Evolutionary conservation across 768 basidiomycete species (phyloP), one percentile per base, ranked within the genome.

Genomic region (Erythrobasidium yunnanense): DNA sequence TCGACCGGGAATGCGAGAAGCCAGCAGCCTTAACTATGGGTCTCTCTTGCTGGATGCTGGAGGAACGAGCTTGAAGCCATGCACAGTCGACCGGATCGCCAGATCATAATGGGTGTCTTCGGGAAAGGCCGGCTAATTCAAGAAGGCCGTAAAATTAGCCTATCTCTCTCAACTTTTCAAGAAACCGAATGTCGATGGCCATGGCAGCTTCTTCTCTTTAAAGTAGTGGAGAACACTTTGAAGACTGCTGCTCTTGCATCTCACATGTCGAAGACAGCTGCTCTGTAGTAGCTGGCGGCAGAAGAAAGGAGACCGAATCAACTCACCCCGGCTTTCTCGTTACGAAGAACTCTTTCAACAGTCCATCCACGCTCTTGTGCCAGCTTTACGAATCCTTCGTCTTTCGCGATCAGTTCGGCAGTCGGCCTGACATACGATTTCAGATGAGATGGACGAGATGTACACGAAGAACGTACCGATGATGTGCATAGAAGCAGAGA

Each of bases 51-150:
- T n/a, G n/a, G n/a, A n/a, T n/a, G n/a, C n/a, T n/a, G n/a, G 54
- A 13, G 54, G 56, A 46, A 47, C 27, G 17, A 58, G 50, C 32
- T 55, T 60, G 34, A 20, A 73, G 2, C 73, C 73, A 35, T 73
- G 71, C n/a, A 73, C 73, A 27, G 73, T 73, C 4, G 68, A 47
- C 1, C 73, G 51, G 3, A 72, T 53, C 1, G 55, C 55, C 1
- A 73, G 38, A 29, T 73, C 70, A 17, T 69, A 69, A 42, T 55
- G 27, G 0, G 53, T 69, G 29, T 73, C 73, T 38, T 73, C 73
- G 1, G 73, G 73, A 56, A 73, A 73, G 23, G 73, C 73, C 0
- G 73, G 71, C 73, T 73, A 55, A 4, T 4, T n/a, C 22, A 11
- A n/a, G 38, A 11, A 42, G 11, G 38, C 38, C 38, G n/a, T n/a